Percentiles rank a stretch among this genome's conserved stretches.
Evolutionary conservation across 192 early-diverging fungal species (phyloP).

Genomic region (Paraglomus occultum): DNA sequence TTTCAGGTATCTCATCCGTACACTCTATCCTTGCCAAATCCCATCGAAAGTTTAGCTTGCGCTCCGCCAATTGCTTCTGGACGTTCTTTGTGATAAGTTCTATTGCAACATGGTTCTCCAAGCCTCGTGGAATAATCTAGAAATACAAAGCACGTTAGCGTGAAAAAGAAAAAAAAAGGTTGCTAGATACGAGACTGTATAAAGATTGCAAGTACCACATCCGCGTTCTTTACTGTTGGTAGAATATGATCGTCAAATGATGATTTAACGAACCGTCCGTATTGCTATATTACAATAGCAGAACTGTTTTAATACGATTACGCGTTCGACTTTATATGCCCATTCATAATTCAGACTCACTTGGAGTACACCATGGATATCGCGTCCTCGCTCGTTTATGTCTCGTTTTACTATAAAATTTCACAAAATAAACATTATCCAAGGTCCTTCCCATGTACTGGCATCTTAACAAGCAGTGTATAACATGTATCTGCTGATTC

Average conservation of each 20-base stretch:
- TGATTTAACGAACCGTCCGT: conserved; percentile 91
- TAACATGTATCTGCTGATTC: not conserved
- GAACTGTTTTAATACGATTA: not conserved
- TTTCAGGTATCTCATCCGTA: conserved; percentile 38
- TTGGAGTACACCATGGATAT: conserved; percentile 78
- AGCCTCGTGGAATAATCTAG: conserved; percentile 85
- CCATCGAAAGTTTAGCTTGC: conserved; percentile 56
- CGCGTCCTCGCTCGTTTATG: conserved; percentile 86
- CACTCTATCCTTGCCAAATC: conserved; percentile 45
- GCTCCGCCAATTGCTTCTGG: conserved; percentile 76
- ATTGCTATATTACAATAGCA: conserved; percentile 57
- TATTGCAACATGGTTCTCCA: conserved; percentile 90
- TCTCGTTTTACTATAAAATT: conserved; percentile 75
- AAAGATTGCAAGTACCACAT: conserved; percentile 56
- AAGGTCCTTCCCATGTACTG: not conserved
- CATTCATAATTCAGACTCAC: conserved; percentile 32
- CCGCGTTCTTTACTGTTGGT: conserved; percentile 91
- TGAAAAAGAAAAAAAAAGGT: not conserved
- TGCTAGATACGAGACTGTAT: not conserved
- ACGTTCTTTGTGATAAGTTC: conserved; percentile 91
- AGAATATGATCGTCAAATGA: conserved; percentile 89
- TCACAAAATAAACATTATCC: not conserved
- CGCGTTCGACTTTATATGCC: not conserved
- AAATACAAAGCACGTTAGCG: conserved; percentile 6
- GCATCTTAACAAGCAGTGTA: not conserved